Evolutionary conservation across 2,329 filamentous ascomycete genomes (phyloP), one percentile per base, ranked within the genome.

Genomic region (Fusarium staphyleae): DNA sequence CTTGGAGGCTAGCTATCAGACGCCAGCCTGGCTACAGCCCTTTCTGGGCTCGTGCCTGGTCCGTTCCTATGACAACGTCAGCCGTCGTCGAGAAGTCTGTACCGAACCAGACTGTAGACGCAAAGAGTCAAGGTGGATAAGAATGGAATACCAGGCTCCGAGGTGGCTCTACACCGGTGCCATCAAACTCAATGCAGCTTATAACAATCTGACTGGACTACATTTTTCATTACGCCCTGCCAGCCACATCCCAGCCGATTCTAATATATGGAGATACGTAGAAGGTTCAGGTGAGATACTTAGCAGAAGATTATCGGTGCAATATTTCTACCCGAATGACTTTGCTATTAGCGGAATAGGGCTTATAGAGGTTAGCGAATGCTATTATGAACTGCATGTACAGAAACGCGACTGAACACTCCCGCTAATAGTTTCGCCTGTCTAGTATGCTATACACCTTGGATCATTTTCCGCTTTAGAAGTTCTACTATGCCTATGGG

Each of bases 31-130:
- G 57, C 15, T 26, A 3, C n/a, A 43, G 8, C 26, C 53, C 14
- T 29, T 60, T 2, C 15, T 61, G 7, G 58, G 52, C 0, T 57
- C 52, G 3, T 61, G 48, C 40, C 57, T 60, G 19, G 34, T 61
- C 1, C 29, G 14, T 12, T 57, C 37, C 15, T 35, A 33, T 0
- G 35, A 36, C 4, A 15, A 33, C 1, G 13, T 41, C 11, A n/a
- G 35, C 4, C 5, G 16, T 11, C 11, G 35, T 3, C 14, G 32
- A 12, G 18, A 28, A 10, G 8, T 39, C 3, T 61, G 57, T 13
- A 54, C 51, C 1, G 15, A 36, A 13, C 28, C 35, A 4, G 14
- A 5, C 4, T 59, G 56, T 1, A 4, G 15, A 2, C 44, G 51
- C 0, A 14, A 29, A 0, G 15, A 2, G 12, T 10, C 16, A 0